Base-by-base conservation (phyloP, 2,329 filamentous ascomycete genomes). In the Aspergillus intermedius region DNA sequence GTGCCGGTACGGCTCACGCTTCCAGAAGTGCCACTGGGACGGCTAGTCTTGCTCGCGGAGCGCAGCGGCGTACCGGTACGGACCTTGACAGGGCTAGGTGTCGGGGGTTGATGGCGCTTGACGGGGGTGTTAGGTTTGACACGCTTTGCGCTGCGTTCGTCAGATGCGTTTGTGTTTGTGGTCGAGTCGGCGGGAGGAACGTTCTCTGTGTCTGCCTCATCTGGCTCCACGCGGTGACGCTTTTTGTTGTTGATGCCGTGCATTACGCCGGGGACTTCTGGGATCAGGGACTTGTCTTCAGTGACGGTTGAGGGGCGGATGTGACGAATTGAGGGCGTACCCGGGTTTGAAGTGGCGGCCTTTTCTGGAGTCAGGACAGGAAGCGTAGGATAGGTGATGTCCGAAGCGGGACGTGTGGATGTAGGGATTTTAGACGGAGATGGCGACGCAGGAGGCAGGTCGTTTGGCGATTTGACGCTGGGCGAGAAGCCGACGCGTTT, bases 401-500 rank as follows among this genome's bases (percentile, higher is more conserved):
- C 61, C 3, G 64, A 62, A 4, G 53, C 52, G 9, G 55, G 52
- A 21, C 57, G 52, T 46, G 49, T 50, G 41, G 48, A 62, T 50
- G 55, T 55, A 3, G 64, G 63, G 19, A 67, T 58, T 50, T 71
- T 74, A 21, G 67, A 71, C 3, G 70, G 71, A 9, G 69, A 71
- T 5, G 71, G 71, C 25, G 71, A 73, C 4, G 61, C 56, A 13
- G 68, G 54, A 32, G 62, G 53, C n/a, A 65, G 56, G 12, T 65
- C 63, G 48, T 70, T 60, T 25, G 62, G 63, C 46, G 68, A 65
- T 53, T 87, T 79, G 32, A 84, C 83, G 52, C 82, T 83, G 0
- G 84, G 84, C 0, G 86, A 89, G 60, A 95, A 95, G 45, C 87
- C 83, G 32, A 95, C 88, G 48, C 81, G 84, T 72, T 94, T 95